These are phyloP conservation scores for Penicillium subrubescens DNA, from an alignment of 495 filamentous ascomycete genomes.

Conservation along the genomic window DNA sequence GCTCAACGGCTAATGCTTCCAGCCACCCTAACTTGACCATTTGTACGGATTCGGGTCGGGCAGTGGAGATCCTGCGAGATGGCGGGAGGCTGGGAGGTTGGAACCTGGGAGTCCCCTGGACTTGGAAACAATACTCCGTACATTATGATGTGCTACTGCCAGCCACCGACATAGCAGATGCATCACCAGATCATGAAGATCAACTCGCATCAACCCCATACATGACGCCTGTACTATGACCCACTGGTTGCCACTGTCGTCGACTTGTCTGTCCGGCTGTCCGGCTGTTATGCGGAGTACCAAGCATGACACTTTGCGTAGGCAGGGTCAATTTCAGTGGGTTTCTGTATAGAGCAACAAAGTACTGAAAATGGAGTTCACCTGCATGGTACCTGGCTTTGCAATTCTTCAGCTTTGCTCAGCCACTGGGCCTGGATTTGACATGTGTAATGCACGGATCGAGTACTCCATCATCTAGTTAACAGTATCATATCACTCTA, in stretches of 20 bases:
- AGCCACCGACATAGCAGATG: neutral
- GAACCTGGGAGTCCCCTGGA: neutral
- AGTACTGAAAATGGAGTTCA: neutral
- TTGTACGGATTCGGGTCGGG: slow-evolving; percentile 13
- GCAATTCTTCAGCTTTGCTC: neutral
- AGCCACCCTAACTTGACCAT: neutral
- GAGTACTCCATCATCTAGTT: neutral
- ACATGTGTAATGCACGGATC: slow-evolving; percentile 9
- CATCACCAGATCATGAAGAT: neutral
- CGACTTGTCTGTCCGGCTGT: neutral
- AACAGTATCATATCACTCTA: too few species aligned
- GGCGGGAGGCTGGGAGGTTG: neutral
- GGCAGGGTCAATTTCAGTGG: neutral
- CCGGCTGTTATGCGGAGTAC: neutral
- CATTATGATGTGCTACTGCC: neutral
- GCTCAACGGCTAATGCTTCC: slow-evolving; percentile 20
- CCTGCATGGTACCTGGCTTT: neutral
- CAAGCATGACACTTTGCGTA: neutral
- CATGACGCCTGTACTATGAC: neutral
- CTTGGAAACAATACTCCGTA: neutral
- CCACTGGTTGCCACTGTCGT: neutral
- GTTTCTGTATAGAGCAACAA: neutral
- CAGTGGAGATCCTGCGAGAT: slow-evolving; percentile 16
- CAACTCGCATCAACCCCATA: neutral
- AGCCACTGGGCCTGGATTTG: neutral